Evolutionary conservation across 352 stramenopile species (phyloP).

Genomic region (Pythium volutum): DNA sequence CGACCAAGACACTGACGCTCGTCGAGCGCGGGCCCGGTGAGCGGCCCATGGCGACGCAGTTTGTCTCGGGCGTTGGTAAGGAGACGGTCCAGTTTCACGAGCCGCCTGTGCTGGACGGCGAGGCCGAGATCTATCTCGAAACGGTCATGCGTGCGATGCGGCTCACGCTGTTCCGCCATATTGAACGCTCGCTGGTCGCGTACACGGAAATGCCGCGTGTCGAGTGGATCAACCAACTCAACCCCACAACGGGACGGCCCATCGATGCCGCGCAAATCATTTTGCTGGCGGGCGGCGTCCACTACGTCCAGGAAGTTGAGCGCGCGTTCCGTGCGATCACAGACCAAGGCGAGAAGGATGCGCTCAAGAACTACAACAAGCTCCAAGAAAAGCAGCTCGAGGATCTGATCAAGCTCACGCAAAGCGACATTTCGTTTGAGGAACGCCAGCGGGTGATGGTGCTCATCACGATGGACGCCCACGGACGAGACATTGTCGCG

Average conservation of each 20-base stretch:
- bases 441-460: conserved; percentile 94
- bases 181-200: conserved; percentile 89
- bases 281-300: conserved; percentile 88
- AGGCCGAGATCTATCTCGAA: conserved; percentile 98
- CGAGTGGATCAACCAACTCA: conserved; percentile 96
- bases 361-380: conserved; percentile 89
- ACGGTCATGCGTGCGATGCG: conserved; percentile 94
- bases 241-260: conserved; percentile 69
- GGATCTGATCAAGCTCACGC: conserved; percentile 92
- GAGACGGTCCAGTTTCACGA: conserved; percentile 94
- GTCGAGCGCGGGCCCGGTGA: conserved; percentile 47
- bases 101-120: conserved; percentile 90
- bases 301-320: conserved; percentile 94
- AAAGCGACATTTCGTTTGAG: conserved; percentile 89
- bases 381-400: conserved; percentile 92
- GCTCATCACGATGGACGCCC: conserved; percentile 95
- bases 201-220: conserved; percentile 91
- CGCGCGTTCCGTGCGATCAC: conserved; percentile 71
- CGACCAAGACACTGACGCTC: conserved; percentile 90
- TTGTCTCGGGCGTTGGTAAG: conserved; percentile 93
- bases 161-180: conserved; percentile 92
- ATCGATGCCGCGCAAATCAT: conserved; percentile 96
- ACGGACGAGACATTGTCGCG: conserved; percentile 94
- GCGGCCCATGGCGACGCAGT: conserved; percentile 86
- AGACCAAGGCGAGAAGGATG: conserved; percentile 74